Conservation (phyloP, 163 green algal genomes). For the Smithsoniella earleae region DNA sequence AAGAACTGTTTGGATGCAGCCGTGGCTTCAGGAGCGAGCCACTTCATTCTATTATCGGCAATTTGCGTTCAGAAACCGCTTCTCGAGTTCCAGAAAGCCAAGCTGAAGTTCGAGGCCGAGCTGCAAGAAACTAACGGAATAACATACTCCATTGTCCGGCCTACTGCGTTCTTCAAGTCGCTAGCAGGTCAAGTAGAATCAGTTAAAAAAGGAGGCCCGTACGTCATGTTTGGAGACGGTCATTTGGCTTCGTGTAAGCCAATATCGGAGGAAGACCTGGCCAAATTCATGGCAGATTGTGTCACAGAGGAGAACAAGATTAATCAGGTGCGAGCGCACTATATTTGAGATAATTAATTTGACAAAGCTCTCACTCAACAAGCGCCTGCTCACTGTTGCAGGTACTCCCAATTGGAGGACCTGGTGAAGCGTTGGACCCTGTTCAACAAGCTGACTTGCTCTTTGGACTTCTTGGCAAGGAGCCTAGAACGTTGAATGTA, state of each 20-base stretch:
- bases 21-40: conserved; percentile 55
- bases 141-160: conserved; percentile 89
- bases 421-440: conserved; percentile 69
- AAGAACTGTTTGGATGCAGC: conserved; percentile 81
- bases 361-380: no score
- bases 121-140: conserved; percentile 71
- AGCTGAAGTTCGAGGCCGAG: conserved; percentile 89
- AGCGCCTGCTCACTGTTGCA: no score
- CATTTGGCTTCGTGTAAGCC: conserved; percentile 89
- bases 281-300: conserved; percentile 82
- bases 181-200: conserved; percentile 86
- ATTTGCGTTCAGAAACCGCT: conserved; percentile 99
- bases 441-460: conserved; percentile 86
- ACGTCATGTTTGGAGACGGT: conserved; percentile 98
- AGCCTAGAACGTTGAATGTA: conserved; percentile 78
- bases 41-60: conserved; percentile 95
- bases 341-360: no score
- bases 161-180: conserved; percentile 98
- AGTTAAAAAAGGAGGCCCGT: conserved; percentile 89
- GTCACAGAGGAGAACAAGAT: conserved; percentile 55
- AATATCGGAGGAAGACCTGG: conserved; percentile 91
- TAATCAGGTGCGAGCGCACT: conserved; percentile 49
- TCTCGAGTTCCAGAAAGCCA: conserved; percentile 95
- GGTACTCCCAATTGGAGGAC: conserved; percentile 89
- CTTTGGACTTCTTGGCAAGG: conserved; percentile 70